Evolutionary conservation across 164 flowering plant species (phyloP), one percentile per base, ranked within the genome.

Genomic region (Magnolia kwangsiensis): DNA sequence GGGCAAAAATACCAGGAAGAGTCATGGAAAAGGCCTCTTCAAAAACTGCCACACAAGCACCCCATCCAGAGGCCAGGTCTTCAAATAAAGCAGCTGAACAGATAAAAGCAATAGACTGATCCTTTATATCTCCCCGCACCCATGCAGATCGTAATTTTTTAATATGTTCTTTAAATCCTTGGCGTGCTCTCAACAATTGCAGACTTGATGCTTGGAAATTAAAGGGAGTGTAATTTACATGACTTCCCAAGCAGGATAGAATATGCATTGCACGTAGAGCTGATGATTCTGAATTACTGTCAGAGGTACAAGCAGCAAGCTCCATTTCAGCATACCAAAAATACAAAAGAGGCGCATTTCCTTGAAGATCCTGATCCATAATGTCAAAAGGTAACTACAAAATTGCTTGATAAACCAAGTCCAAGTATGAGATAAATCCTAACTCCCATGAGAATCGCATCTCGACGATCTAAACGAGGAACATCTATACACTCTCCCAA

Each of bases 321-420:
- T 96, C 99, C 82, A 85, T 74, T 76, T 94, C 95, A 63, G 97
- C 92, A 85, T 94, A 96, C 99, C 99, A 96, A 55, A 92, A 85
- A 80, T 89, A 90, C 73, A 96, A 71, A 59, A 96, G 87, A 76
- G 95, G 85, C 61, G 83, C 82, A 76, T 83, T 84, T 69, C 87
- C 81, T 81, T 78, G 87, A 73, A 81, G 79, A 72, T 90, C 97
- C 99, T 96, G 92, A 73, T 74, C 79, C 74, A 74, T 58, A 8
- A 66, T 72, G 67, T 63, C 61, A 10, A 69, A 81, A 72, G 63
- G 63, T 23, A 69, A 67, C 71, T 64, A 51, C 20, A 23, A 18
- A 74, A 74, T 74, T 74, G 65, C 10, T 59, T 37, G 14, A 61
- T 27, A 14, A 14, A 59, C 50, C 9, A 14, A 51, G 65, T 16